A percentile compares a stretch with the other conserved stretches of the same genome.
Conservation (phyloP, 805 yeast genomes). For the Groenewaldozyma salmanticensis region DNA sequence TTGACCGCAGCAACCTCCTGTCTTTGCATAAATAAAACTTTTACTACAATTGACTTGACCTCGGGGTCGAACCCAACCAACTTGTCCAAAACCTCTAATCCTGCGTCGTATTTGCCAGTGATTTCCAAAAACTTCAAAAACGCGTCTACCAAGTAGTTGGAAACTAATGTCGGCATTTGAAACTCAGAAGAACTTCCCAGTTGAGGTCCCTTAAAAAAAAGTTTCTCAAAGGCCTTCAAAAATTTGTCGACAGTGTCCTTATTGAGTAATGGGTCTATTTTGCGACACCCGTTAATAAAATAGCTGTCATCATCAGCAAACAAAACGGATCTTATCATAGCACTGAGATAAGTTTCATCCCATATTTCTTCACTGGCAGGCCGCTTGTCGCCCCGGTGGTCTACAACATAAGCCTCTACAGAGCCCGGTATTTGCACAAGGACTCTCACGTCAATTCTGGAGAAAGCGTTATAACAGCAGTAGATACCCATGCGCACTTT, state of each 20-base stretch:
- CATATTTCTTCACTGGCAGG: slow-evolving; percentile 27
- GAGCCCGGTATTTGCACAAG: slow-evolving; percentile 46
- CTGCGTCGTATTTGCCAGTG: slow-evolving; percentile 56
- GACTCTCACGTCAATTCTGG: slow-evolving; percentile 64
- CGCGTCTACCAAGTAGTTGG: slow-evolving; percentile 69
- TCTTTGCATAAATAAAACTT: slow-evolving; percentile 32
- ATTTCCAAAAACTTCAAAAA: slow-evolving; percentile 53
- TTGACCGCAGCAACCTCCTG: slow-evolving; percentile 41
- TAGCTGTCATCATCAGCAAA: slow-evolving; percentile 72
- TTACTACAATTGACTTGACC: slow-evolving; percentile 40
- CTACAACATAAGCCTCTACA: slow-evolving; percentile 30
- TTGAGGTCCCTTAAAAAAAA: slow-evolving; percentile 57
- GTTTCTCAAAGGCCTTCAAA: slow-evolving; percentile 51
- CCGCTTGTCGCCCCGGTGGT: slow-evolving; percentile 31
- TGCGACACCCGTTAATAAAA: slow-evolving; percentile 74
- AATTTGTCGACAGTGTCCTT: slow-evolving; percentile 43
- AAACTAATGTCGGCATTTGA: slow-evolving; percentile 54
- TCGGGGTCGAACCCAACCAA: slow-evolving; percentile 43
- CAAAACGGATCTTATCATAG: slow-evolving; percentile 65
- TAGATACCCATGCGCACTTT: slow-evolving; percentile 32
- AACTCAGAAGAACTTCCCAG: slow-evolving; percentile 60
- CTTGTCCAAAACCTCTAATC: slow-evolving; percentile 46
- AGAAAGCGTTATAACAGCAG: slow-evolving; percentile 61
- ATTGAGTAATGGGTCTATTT: slow-evolving; percentile 61
- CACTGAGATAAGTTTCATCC: slow-evolving; percentile 49